A percentile compares a stretch with the other conserved stretches of the same genome.
Evolutionary conservation across 495 filamentous ascomycete species (phyloP).

Genomic region (Tuber borchii): DNA sequence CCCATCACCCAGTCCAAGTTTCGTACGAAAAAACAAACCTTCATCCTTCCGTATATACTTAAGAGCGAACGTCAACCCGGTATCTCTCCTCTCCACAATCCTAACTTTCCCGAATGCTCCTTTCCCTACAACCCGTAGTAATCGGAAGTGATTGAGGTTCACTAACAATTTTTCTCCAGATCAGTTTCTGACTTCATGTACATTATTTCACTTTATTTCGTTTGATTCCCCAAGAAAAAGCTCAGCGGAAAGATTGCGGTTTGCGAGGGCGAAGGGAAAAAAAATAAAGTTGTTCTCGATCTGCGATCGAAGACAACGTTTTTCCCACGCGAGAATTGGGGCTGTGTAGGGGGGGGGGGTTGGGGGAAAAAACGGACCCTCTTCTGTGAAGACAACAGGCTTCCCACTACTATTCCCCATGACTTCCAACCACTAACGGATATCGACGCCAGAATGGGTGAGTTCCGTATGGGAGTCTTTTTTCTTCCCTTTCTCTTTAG

Average conservation of each 20-base stretch:
- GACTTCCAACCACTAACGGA: constrained; percentile 15
- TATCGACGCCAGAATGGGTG: constrained; percentile 19
- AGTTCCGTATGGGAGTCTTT: neutral
- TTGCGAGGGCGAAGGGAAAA: constrained; percentile 11
- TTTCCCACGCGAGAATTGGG: constrained; percentile 4
- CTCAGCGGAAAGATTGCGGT: constrained; percentile 10
- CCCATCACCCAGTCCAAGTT: neutral
- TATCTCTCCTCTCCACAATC: constrained; percentile 96
- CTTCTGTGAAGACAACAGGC: constrained; percentile 82
- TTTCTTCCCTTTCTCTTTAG: neutral
- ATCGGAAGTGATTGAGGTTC: constrained; percentile 94
- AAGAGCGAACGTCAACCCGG: constrained; percentile 83
- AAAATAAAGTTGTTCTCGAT: constrained; percentile 2
- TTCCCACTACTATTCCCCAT: constrained; percentile 97
- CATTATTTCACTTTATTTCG: neutral
- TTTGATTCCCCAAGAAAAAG: neutral
- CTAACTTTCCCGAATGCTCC: constrained; percentile 97
- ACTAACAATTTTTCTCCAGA: constrained; percentile 49
- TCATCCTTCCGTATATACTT: constrained; percentile 99
- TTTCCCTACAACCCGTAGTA: constrained; percentile 91
- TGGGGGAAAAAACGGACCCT: constrained; percentile 58
- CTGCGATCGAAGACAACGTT: constrained; percentile 7
- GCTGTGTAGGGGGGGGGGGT: constrained; percentile 5
- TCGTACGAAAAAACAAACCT: constrained; percentile 53
- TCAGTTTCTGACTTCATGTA: constrained; percentile 28